A percentile compares a stretch with the other conserved stretches of the same genome.
Conservation (phyloP, 768 basidiomycete genomes). For the Hypholoma fasciculare region DNA sequence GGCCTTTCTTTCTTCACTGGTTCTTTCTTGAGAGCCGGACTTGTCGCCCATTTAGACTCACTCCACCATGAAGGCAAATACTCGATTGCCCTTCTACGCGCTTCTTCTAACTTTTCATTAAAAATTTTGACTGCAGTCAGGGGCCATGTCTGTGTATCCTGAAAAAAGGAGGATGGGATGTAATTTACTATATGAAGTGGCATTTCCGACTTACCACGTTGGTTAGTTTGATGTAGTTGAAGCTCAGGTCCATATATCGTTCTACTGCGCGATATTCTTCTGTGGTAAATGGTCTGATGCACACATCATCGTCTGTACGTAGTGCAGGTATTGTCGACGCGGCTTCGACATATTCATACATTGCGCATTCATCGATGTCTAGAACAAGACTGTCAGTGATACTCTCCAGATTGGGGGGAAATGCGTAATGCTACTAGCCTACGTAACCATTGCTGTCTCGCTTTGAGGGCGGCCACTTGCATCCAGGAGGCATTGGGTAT, state of each 20-base stretch:
- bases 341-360: not conserved
- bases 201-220: not conserved
- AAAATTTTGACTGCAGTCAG: not conserved
- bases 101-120: not conserved
- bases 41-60: not conserved
- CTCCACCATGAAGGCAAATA: not conserved
- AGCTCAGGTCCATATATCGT: slow-evolving; percentile 34
- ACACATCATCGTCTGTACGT: slow-evolving; percentile 19
- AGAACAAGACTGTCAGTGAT: too few relatives aligned
- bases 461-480: too few relatives aligned
- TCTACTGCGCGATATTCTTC: slow-evolving; percentile 34
- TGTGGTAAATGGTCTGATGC: slow-evolving; percentile 33
- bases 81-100: not conserved
- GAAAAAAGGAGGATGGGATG: too few relatives aligned
- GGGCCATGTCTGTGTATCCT: not conserved
- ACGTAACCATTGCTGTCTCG: too few relatives aligned
- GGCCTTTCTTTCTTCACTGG: not conserved
- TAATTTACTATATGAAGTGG: not conserved
- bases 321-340: not conserved
- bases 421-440: too few relatives aligned
- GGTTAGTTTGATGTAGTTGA: not conserved
- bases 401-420: too few relatives aligned
- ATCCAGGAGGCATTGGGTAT: not conserved
- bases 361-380: not conserved
- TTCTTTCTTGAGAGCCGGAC: not conserved